Base-by-base conservation (phyloP, 371 early-diverging fungal species). In the Sporodiniella umbellata region DNA sequence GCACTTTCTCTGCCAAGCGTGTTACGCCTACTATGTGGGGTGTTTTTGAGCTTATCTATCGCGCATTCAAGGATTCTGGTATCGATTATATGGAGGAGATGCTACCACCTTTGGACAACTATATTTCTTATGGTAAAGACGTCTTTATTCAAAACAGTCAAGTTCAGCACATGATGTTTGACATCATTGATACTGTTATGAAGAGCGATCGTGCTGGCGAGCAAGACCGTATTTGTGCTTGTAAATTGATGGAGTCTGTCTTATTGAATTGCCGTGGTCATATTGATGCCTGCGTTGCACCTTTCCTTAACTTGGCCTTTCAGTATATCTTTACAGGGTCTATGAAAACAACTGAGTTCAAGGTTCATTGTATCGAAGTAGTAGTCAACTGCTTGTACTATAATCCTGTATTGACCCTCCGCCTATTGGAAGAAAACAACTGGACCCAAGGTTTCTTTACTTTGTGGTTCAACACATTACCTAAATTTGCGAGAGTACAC, bases 21-120 rank as follows among this genome's bases (percentile, higher is more conserved):
- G 85, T 95, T 19, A 84, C 95, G 3, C 83, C 86, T 15, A 76
- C 76, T 52, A 88, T 93, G 79, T 95, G 98, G 95, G 59, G 68
- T 39, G 66, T 93, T 47, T 90, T 93, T 68, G 86, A 83, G 24
- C 44, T 78, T 40, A 83, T 95, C 39, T 85, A 86, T 70, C 62
- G 58, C 22, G 76, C 90, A 10, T 89, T 88, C 72, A 86, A 84
- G 75, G 75, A 75, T 21, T 82, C 84, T 44, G 92, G 81, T 18
- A 65, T 81, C 37, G 89, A 89, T 61, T 92, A 86, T 58, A 83
- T 92, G 62, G 84, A 89, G 53, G 81, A 91, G 53, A 89, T 94
- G 80, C 52, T 87, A 18, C 87, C 91, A 17, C 78, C 87, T 8
- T 78, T 96, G 52, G 91, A 92, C 53, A 94, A 93, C 79, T 94